Conservation (phyloP, 1,284 basidiomycete species). For the Cystobasidiaceae sp. region DNA sequence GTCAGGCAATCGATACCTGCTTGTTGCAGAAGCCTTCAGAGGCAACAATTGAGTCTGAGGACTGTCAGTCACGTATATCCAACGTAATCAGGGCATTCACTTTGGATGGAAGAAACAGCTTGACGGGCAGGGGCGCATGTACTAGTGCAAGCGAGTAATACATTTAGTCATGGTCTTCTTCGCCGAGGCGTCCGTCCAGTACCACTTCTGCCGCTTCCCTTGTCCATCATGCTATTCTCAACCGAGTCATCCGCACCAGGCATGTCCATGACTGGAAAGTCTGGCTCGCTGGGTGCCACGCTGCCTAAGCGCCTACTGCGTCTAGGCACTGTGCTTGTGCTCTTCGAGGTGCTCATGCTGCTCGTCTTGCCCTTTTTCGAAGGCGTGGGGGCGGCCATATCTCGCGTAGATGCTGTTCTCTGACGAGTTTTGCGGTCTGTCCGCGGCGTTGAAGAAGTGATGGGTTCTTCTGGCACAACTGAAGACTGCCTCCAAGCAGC, state of each 20-base stretch:
- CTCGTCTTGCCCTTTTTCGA: conserved; percentile 22
- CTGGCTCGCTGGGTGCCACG: conserved; percentile 9
- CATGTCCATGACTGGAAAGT: conserved; percentile 6
- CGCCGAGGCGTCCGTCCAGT: conserved; percentile 13
- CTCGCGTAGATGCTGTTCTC: conserved; percentile 10
- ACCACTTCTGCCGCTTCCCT: not conserved
- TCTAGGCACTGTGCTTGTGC: not conserved
- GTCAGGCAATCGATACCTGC: no score
- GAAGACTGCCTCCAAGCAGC: conserved; percentile 11
- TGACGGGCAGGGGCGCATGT: no score
- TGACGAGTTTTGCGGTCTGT: conserved; percentile 2
- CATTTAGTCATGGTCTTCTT: conserved; percentile 4
- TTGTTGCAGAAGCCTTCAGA: no score
- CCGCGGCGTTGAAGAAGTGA: not conserved
- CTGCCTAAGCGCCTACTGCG: conserved; percentile 19
- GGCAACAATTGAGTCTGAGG: no score
- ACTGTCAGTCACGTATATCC: no score
- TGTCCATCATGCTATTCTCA: conserved; percentile 28
- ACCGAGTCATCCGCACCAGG: conserved; percentile 16
- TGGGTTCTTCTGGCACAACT: not conserved
- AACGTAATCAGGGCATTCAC: no score
- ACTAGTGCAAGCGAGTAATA: no score
- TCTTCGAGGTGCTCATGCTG: not conserved
- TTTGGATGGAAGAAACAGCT: no score
- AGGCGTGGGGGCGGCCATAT: conserved; percentile 2